These are phyloP conservation scores for Lantana camara DNA, from an alignment of 257 asterid genomes.

Conservation along the genomic window DNA sequence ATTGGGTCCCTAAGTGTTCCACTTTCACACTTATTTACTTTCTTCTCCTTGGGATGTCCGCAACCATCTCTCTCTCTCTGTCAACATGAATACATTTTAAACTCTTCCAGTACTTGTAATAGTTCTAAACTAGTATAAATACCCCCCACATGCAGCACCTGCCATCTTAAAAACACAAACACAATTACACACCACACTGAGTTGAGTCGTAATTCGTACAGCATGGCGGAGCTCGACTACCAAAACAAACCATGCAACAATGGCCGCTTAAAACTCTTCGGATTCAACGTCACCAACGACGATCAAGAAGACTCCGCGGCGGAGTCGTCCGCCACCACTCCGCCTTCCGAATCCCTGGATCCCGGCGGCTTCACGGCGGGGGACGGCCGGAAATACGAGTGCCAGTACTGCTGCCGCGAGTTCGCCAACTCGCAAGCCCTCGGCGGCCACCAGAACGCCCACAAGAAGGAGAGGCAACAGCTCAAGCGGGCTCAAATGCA, in stretches of 20 bases:
- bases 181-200: too few relatives aligned
- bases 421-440: slow-evolving; percentile 95
- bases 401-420: slow-evolving; percentile 94
- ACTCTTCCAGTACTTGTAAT: too few relatives aligned
- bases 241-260: slow-evolving; percentile 48
- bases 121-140: slow-evolving; percentile 62
- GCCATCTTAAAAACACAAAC: slow-evolving; percentile 34
- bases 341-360: slow-evolving; percentile 48
- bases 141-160: slow-evolving; percentile 73
- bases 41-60: slow-evolving; percentile 58
- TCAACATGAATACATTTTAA: not conserved
- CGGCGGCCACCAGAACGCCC: slow-evolving; percentile 98
- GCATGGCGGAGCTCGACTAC: slow-evolving; percentile 68
- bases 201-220: slow-evolving; percentile 1
- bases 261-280: slow-evolving; percentile 76
- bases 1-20: slow-evolving; percentile 64
- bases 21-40: slow-evolving; percentile 40
- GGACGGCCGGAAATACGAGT: slow-evolving; percentile 92
- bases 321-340: slow-evolving; percentile 42
- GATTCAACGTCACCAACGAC: slow-evolving; percentile 65
- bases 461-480: slow-evolving; percentile 93
- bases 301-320: slow-evolving; percentile 55
- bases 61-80: slow-evolving; percentile 43
- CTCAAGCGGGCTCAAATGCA: slow-evolving; percentile 89
- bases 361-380: slow-evolving; percentile 41